Evolutionary conservation across 2,329 filamentous ascomycete genomes (phyloP).

Genomic region (Monosporascus cannonballus): DNA sequence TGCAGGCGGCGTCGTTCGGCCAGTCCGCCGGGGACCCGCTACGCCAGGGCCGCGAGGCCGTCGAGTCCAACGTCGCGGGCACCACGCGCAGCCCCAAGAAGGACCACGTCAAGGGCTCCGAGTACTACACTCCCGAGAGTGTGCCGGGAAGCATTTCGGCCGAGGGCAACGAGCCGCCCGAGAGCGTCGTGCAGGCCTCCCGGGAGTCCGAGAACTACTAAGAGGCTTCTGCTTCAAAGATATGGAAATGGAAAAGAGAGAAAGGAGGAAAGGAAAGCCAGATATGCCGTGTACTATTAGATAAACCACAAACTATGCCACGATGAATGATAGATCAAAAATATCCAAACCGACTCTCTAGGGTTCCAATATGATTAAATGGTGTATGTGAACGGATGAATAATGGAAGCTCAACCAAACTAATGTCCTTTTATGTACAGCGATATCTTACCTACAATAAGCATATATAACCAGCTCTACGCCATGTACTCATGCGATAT

Average conservation of each 20-base stretch:
- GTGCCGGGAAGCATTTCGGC: conserved; percentile 37
- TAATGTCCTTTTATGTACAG: too few relatives aligned
- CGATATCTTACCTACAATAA: too few relatives aligned
- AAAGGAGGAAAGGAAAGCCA: not conserved
- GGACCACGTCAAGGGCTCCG: conserved; percentile 32
- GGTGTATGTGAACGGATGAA: too few relatives aligned
- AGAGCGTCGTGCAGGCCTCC: conserved; percentile 32
- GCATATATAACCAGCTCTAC: too few relatives aligned
- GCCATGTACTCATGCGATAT: too few relatives aligned
- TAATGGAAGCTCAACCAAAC: too few relatives aligned
- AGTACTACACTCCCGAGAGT: conserved; percentile 35
- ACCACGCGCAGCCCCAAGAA: conserved; percentile 30
- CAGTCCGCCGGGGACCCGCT: conserved; percentile 22
- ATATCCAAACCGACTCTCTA: not conserved
- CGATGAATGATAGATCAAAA: not conserved
- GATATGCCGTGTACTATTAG: not conserved
- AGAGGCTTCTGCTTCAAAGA: too few relatives aligned
- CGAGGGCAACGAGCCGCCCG: conserved; percentile 34
- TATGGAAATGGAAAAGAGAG: not conserved
- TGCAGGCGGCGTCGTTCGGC: conserved; percentile 11
- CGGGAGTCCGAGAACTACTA: conserved; percentile 19
- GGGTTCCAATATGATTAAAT: too few relatives aligned
- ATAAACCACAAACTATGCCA: not conserved
- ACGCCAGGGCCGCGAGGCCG: conserved; percentile 30
- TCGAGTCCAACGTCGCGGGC: conserved; percentile 31